Percentiles rank a stretch among this genome's conserved stretches.
These are phyloP conservation scores for Pichia sp. DNA, from an alignment of 1,139 yeast species.

Conservation along the genomic window DNA sequence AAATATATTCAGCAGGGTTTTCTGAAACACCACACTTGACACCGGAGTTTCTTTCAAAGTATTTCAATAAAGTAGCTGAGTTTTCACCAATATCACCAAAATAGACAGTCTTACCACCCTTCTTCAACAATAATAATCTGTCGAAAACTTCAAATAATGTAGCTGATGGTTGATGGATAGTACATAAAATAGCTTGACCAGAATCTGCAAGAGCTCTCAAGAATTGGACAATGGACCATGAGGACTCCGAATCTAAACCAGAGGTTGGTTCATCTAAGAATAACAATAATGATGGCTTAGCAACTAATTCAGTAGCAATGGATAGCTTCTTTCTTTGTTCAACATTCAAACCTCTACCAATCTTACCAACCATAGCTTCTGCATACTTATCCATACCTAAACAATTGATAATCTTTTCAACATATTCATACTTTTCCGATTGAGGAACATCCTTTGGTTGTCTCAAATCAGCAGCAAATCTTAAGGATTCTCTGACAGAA, in stretches of 20 bases:
- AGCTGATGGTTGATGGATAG: conserved; percentile 55
- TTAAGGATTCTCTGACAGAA: conserved; percentile 46
- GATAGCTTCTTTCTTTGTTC: conserved; percentile 38
- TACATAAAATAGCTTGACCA: conserved; percentile 48
- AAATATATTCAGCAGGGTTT: conserved; percentile 26
- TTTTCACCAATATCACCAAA: conserved; percentile 52
- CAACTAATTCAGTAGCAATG: conserved; percentile 46
- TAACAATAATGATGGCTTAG: conserved; percentile 42
- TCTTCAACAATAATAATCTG: conserved; percentile 36
- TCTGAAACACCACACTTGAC: conserved; percentile 25
- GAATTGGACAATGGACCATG: conserved; percentile 44
- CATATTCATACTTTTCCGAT: conserved; percentile 41
- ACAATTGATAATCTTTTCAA: conserved; percentile 42
- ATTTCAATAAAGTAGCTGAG: conserved; percentile 38
- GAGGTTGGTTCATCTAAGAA: conserved; percentile 49
- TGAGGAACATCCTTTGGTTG: conserved; percentile 40
- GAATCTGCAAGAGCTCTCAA: conserved; percentile 38
- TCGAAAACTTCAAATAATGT: conserved; percentile 44
- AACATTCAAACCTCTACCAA: conserved; percentile 51
- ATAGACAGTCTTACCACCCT: conserved; percentile 52
- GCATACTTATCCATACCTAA: conserved; percentile 46
- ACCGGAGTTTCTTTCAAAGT: conserved; percentile 34
- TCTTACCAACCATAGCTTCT: conserved; percentile 47
- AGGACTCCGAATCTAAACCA: conserved; percentile 47
- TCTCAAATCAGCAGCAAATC: conserved; percentile 48